Base-by-base conservation (phyloP, 768 basidiomycete genomes). In the Suillus paluster region DNA sequence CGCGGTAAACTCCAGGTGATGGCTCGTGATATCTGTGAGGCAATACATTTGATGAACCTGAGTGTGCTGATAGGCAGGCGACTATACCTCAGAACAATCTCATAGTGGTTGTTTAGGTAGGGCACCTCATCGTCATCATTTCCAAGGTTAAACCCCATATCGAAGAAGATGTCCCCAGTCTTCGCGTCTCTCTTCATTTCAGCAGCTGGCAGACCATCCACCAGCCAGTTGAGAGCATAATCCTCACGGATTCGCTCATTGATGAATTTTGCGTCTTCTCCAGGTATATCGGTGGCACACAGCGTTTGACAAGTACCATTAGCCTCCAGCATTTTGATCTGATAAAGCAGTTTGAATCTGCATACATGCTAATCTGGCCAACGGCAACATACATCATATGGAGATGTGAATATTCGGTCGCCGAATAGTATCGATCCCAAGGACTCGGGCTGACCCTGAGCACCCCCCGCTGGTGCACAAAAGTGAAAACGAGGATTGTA, bases 371-470 rank as follows among this genome's bases (percentile, higher is more conserved):
- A 54, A 41, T 56, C 41, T 14, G 12, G 7, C 52, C 39, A 25
- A 58, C 38, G 38, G 46, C 23, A 48, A 78, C 89, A 59, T 64
- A 94, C 92, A 66, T 95, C 85, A 70, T 94, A 98, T 2, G 90
- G 92, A 4, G 94, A 94, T 70, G 90, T 88, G 75, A 95, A 93
- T 67, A 99, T 94, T 65, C 97, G 84, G 80, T 98, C 97, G 17
- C 97, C 97, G 67, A 97, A 97, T n/a, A 99, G 79, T 68, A 98
- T 95, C 19, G 93, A 93, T 7, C 97, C 97, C 30, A 98, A 79
- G 1, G 88, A 90, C 74, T 96, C 95, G 4, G 94, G 90, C 71
- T 89, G 88, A 67, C 85, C 85, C 71, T 85, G 75, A 23, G 87
- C 83, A 11, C 94, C 95, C 21, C 79, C 89, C 45, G 82, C 77